phyloP scores from a whole-genome alignment of 768 basidiomycete genomes.

The Sarcomyxa edulis region DNA sequence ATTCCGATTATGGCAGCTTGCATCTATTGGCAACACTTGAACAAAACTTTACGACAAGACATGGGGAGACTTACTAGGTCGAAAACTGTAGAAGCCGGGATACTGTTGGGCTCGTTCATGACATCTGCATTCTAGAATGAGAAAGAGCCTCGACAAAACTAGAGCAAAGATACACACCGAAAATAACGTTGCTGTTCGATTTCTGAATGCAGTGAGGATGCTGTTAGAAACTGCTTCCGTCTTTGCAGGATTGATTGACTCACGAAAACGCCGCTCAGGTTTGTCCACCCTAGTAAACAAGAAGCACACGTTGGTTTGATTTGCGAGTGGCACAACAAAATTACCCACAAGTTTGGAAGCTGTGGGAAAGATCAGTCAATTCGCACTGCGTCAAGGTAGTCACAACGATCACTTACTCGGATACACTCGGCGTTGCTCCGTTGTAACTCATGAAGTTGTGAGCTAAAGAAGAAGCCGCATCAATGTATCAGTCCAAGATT shows the following conservation, averaged over 20 bases:
- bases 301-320: too few relatives aligned
- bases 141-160: not conserved
- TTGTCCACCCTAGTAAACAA: slow-evolving; percentile 43
- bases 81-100: slow-evolving; percentile 47
- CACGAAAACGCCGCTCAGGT: slow-evolving; percentile 50
- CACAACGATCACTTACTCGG: slow-evolving; percentile 30
- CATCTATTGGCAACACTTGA: slow-evolving; percentile 27
- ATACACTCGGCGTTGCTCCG: slow-evolving; percentile 40
- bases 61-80: slow-evolving; percentile 30
- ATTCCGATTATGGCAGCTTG: slow-evolving; percentile 68
- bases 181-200: slow-evolving; percentile 49
- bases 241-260: slow-evolving; percentile 13
- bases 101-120: slow-evolving; percentile 64
- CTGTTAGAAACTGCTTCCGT: not conserved
- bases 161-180: slow-evolving; percentile 27
- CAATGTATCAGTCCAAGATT: slow-evolving; percentile 1
- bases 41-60: not conserved
- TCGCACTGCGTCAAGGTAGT: not conserved
- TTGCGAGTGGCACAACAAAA: too few relatives aligned
- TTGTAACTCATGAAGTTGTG: slow-evolving; percentile 64
- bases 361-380: slow-evolving; percentile 14
- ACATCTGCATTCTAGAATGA: slow-evolving; percentile 25
- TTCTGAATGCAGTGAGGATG: slow-evolving; percentile 20
- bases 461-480: slow-evolving; percentile 32
- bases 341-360: slow-evolving; percentile 45